Percentiles rank a stretch among this genome's conserved stretches.
Evolutionary conservation across 2,329 filamentous ascomycete species (phyloP).

Genomic region (Colletotrichum salicis): DNA sequence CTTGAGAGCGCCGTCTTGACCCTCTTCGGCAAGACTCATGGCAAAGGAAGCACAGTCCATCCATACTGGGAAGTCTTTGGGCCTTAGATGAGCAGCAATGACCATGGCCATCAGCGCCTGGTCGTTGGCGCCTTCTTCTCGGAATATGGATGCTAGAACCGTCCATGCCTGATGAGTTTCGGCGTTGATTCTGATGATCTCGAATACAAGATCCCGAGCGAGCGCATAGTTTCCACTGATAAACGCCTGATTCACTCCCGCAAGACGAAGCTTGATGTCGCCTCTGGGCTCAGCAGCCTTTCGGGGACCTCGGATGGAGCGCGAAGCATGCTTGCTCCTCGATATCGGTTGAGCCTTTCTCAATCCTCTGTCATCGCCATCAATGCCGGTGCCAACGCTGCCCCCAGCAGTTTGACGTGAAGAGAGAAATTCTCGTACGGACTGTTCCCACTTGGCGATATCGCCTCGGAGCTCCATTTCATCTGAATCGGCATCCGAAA

Average conservation of each 20-base stretch:
- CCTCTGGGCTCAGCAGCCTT: constrained; percentile 75
- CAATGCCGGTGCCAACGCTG: neutral
- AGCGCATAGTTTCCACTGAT: constrained; percentile 69
- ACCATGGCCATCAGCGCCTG: constrained; percentile 69
- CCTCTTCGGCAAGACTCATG: constrained; percentile 58
- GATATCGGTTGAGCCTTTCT: constrained; percentile 39
- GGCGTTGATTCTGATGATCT: constrained; percentile 75
- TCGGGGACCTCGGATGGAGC: constrained; percentile 56
- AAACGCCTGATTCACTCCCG: constrained; percentile 75
- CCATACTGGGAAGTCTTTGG: constrained; percentile 70
- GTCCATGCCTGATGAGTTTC: constrained; percentile 75
- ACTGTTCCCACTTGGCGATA: constrained; percentile 55
- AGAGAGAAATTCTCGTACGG: constrained; percentile 53
- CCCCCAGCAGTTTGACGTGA: constrained; percentile 46
- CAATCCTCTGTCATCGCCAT: constrained; percentile 6
- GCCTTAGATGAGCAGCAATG: constrained; percentile 70
- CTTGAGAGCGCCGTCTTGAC: constrained; percentile 61
- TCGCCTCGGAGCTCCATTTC: constrained; percentile 56
- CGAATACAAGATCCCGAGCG: constrained; percentile 67
- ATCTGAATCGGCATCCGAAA: constrained; percentile 57
- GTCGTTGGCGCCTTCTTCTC: constrained; percentile 67
- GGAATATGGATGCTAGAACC: constrained; percentile 68
- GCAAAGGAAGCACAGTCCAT: constrained; percentile 68
- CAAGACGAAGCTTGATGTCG: constrained; percentile 76
- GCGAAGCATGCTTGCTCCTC: constrained; percentile 26